Percentiles rank a stretch among this genome's conserved stretches.
These are phyloP conservation scores for Myochromella boudieri DNA, from an alignment of 768 basidiomycete species.

Conservation along the genomic window DNA sequence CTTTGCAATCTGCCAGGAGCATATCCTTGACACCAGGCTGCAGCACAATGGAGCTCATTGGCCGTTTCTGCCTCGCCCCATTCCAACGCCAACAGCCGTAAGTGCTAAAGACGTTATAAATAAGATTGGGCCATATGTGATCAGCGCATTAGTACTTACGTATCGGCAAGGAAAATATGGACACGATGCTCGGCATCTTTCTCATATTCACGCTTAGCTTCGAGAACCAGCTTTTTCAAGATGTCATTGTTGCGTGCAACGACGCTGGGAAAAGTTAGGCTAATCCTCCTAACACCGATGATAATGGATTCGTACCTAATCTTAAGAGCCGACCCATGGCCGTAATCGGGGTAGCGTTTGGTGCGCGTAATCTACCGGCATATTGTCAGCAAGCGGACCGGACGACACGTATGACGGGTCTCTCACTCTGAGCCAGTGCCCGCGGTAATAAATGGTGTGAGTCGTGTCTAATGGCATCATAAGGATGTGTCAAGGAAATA, in stretches of 20 bases:
- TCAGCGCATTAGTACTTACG: constrained; percentile 48
- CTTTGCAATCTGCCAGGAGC: constrained; percentile 84
- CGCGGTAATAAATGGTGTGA: constrained; percentile 87
- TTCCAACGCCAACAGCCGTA: constrained; percentile 87
- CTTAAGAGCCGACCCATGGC: constrained; percentile 72
- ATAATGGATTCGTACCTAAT: constrained; percentile 60
- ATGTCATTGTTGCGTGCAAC: constrained; percentile 88
- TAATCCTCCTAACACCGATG: constrained; percentile 16
- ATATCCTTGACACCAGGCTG: constrained; percentile 91
- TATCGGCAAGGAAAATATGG: constrained; percentile 86
- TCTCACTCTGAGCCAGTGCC: constrained; percentile 82
- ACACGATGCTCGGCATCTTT: constrained; percentile 90
- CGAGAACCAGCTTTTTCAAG: constrained; percentile 81
- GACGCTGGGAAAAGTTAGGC: constrained; percentile 47
- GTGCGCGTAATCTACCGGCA: constrained; percentile 70
- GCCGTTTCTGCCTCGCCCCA: constrained; percentile 83
- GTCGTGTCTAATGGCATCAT: constrained; percentile 60
- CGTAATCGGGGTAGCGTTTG: constrained; percentile 74
- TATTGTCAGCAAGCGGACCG: constrained; percentile 16
- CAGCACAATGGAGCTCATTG: constrained; percentile 90
- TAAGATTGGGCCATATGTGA: background rate
- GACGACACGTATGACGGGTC: constrained; percentile 9
- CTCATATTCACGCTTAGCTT: constrained; percentile 87
- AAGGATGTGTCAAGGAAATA: constrained; percentile 9
- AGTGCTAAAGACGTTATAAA: constrained; percentile 38